phyloP scores from a whole-genome alignment of 2,329 filamentous ascomycete genomes.

The Raffaelea deltoideospora region DNA sequence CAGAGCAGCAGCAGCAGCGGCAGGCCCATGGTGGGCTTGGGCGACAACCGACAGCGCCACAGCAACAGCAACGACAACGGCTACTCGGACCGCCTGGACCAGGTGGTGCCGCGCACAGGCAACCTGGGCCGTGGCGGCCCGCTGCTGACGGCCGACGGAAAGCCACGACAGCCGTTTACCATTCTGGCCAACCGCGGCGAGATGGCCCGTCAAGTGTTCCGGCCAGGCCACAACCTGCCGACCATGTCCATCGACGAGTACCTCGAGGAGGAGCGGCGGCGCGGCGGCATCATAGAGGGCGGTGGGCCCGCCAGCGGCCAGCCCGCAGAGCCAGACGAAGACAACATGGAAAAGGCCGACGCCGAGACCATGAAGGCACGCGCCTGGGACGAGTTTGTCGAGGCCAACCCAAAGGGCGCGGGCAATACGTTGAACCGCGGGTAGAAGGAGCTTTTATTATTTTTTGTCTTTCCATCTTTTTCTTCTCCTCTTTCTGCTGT shows the following conservation, averaged over 20 bases:
- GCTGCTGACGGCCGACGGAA: slow-evolving; percentile 62
- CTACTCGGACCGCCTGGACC: slow-evolving; percentile 63
- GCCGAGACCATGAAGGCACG: slow-evolving; percentile 84
- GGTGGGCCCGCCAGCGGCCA: slow-evolving; percentile 62
- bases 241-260: slow-evolving; percentile 99
- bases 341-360: slow-evolving; percentile 77
- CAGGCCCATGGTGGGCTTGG: slow-evolving; percentile 25
- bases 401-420: slow-evolving; percentile 72
- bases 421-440: slow-evolving; percentile 77
- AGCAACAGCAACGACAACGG: slow-evolving; percentile 22
- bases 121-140: slow-evolving; percentile 35
- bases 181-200: slow-evolving; percentile 64
- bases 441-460: too few relatives aligned
- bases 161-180: slow-evolving; percentile 82
- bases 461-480: too few relatives aligned
- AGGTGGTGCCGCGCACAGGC: slow-evolving; percentile 28
- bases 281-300: slow-evolving; percentile 82
- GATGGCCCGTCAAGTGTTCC: slow-evolving; percentile 67
- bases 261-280: slow-evolving; percentile 71
- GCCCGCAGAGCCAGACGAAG: slow-evolving; percentile 66
- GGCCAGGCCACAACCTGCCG: slow-evolving; percentile 79
- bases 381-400: slow-evolving; percentile 87
- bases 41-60: slow-evolving; percentile 7
- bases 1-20: too few relatives aligned
- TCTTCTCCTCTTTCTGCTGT: too few relatives aligned